Base-by-base conservation (phyloP, 768 basidiomycete species). In the Exidia glandulosa region DNA sequence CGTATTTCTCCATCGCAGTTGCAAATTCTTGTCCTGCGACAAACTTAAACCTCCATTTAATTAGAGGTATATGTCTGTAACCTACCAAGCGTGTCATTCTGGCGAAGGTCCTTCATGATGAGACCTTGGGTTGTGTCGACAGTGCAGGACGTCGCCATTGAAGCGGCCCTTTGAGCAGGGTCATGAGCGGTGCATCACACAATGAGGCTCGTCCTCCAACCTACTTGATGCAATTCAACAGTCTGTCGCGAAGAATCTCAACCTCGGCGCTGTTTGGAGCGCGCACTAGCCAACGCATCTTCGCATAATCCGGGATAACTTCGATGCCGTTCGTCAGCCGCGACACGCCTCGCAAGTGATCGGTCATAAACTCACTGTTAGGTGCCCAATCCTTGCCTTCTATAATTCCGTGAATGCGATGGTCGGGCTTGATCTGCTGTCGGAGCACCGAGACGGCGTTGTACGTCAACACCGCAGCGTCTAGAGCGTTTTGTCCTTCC, bases 391-490 rank as follows among this genome's bases (percentile, higher is more conserved):
- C 75, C 33, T 79, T 79, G 32, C 88, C 88, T 63, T 82, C 74
- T 32, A 94, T 77, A 56, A 89, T 76, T 2, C 92, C 90, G 66
- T 92, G 87, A 6, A 93, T 76, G 27, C 92, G 85, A 63, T 86
- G 80, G 52, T 85, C 81, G 0, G 93, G 92, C 69, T 85, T 84
- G 61, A 92, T 83, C 73, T 95, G 93, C 70, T 95, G 93, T 13
- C 93, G 81, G 54, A 95, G 77, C 27, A 84, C 83, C 2, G 90
- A 86, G 45, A 95, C 78, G 54, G 81, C 78, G 7, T 85, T 83
- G 69, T 94, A 94, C 0, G 90, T 87, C 9, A 90, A 73, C 68
- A 93, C 87, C 1, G 91, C 91, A 0, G 93, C 93, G 66, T 94
- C 93, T 48, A 91, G 79, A 13, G 91, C 90, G 66, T 94, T 94